Conservation (phyloP, 352 stramenopile species). For the Globisporangium heterothallicum region DNA sequence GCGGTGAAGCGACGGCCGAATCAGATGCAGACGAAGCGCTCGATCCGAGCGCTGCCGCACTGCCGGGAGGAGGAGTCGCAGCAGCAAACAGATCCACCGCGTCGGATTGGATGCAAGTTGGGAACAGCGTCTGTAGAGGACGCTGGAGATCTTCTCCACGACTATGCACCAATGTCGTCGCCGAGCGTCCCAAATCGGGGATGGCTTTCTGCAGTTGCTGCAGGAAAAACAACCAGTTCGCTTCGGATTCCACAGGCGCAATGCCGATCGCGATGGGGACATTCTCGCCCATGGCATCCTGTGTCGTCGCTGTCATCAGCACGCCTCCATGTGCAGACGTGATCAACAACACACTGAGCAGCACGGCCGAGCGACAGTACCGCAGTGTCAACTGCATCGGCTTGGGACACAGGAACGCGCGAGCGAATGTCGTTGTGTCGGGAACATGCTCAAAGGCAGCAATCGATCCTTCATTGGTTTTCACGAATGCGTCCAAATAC, state of each 20-base stretch:
- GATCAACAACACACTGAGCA: conserved; percentile 67
- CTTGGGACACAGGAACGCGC: conserved; percentile 66
- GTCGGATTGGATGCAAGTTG: conserved; percentile 48
- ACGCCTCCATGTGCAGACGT: conserved; percentile 64
- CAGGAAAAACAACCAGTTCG: conserved; percentile 66
- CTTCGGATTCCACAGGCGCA: conserved; percentile 41
- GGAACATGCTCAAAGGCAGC: conserved; percentile 56
- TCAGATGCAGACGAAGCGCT: background rate
- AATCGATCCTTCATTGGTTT: conserved; percentile 50
- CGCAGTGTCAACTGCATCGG: conserved; percentile 41
- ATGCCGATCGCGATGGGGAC: conserved; percentile 61
- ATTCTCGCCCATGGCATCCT: conserved; percentile 76
- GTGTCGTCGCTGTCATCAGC: conserved; percentile 60
- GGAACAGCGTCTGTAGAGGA: conserved; percentile 38
- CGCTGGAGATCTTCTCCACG: conserved; percentile 46
- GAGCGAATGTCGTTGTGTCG: conserved; percentile 39
- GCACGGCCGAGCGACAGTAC: conserved; percentile 54
- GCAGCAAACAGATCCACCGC: conserved; percentile 48
- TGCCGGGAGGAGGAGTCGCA: conserved; percentile 2
- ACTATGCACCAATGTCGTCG: conserved; percentile 64
- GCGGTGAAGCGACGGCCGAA: conserved; percentile 15
- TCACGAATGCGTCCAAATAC: conserved; percentile 59
- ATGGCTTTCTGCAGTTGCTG: conserved; percentile 49
- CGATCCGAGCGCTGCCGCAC: background rate
- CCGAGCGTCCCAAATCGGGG: conserved; percentile 40